Conservation (phyloP, 1,284 basidiomycete genomes). For the Mycocalia duriaeana region DNA sequence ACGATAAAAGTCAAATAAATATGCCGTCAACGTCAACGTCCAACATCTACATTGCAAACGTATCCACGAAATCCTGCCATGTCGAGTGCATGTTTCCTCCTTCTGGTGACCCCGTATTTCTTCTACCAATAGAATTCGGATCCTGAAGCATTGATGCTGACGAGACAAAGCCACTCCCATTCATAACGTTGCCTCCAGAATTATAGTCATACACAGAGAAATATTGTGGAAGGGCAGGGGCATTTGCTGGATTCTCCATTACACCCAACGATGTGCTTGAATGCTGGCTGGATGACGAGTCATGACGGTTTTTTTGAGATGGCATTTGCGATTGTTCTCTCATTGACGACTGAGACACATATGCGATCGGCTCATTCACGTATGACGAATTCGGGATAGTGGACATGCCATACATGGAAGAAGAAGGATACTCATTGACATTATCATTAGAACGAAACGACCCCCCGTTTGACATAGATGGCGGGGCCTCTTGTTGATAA, state of each 20-base stretch:
- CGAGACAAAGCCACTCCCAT: slow-evolving; percentile 22
- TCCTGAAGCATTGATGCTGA: slow-evolving; percentile 29
- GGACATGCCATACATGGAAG: slow-evolving; percentile 40
- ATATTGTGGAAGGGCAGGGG: slow-evolving; percentile 53
- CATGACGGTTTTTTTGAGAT: slow-evolving; percentile 19
- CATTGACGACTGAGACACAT: no score
- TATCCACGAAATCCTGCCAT: slow-evolving; percentile 57
- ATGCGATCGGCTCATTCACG: slow-evolving; percentile 27
- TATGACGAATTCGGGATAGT: slow-evolving; percentile 25
- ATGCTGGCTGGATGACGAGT: no score
- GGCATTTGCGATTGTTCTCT: slow-evolving; percentile 11
- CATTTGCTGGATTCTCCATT: slow-evolving; percentile 13
- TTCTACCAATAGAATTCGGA: slow-evolving; percentile 26
- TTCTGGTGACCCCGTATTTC: slow-evolving; percentile 48
- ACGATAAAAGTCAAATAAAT: no score
- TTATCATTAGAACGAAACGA: no score
- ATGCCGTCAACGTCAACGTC: no score
- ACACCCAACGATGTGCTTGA: slow-evolving; percentile 13
- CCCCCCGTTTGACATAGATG: slow-evolving; percentile 32
- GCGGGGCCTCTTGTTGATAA: slow-evolving; percentile 11
- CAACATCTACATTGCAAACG: slow-evolving; percentile 12
- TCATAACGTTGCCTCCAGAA: slow-evolving; percentile 19
- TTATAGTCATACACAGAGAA: slow-evolving; percentile 76
- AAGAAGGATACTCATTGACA: no score
- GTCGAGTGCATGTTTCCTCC: slow-evolving; percentile 52